A percentile compares a stretch with the other conserved stretches of the same genome.
Evolutionary conservation across 2,329 filamentous ascomycete genomes (phyloP).

Genomic region (Stachybotrys echinatus): DNA sequence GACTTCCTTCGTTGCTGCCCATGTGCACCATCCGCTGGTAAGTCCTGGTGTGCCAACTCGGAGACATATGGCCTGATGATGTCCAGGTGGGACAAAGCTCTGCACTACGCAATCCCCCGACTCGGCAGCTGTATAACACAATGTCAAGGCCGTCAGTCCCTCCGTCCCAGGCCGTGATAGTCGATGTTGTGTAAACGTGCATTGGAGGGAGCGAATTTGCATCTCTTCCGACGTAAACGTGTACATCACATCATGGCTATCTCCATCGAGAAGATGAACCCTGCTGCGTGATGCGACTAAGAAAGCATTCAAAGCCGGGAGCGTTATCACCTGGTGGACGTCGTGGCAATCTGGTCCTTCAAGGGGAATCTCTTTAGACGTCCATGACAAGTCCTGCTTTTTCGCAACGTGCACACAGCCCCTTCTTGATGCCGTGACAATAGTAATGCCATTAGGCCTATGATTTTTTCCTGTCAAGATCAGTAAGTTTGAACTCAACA

Average conservation of each 20-base stretch:
- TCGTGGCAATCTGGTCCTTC: constrained; percentile 40
- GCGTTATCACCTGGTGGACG: constrained; percentile 49
- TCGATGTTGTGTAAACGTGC: constrained; percentile 42
- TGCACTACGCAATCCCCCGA: constrained; percentile 61
- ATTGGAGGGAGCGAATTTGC: constrained; percentile 53
- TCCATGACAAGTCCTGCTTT: constrained; percentile 40
- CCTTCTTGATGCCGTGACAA: constrained; percentile 42
- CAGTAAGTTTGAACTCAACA: not conserved
- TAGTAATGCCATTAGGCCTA: constrained; percentile 9
- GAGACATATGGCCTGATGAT: constrained; percentile 53
- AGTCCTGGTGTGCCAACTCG: constrained; percentile 30
- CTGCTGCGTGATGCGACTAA: constrained; percentile 52
- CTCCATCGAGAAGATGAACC: constrained; percentile 52
- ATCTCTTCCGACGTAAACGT: constrained; percentile 56
- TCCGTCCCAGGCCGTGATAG: constrained; percentile 46
- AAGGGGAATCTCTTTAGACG: constrained; percentile 36
- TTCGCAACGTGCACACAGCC: constrained; percentile 45
- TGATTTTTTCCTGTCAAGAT: constrained; percentile 6
- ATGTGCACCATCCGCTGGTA: constrained; percentile 41
- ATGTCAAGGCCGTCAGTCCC: constrained; percentile 56
- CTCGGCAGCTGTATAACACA: constrained; percentile 57
- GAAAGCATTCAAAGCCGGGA: constrained; percentile 54
- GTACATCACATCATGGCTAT: constrained; percentile 45
- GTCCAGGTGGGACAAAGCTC: constrained; percentile 51
- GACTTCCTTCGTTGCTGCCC: constrained; percentile 45